phyloP scores from a whole-genome alignment of 78 protist species.

The Cavenderia fasciculata region DNA sequence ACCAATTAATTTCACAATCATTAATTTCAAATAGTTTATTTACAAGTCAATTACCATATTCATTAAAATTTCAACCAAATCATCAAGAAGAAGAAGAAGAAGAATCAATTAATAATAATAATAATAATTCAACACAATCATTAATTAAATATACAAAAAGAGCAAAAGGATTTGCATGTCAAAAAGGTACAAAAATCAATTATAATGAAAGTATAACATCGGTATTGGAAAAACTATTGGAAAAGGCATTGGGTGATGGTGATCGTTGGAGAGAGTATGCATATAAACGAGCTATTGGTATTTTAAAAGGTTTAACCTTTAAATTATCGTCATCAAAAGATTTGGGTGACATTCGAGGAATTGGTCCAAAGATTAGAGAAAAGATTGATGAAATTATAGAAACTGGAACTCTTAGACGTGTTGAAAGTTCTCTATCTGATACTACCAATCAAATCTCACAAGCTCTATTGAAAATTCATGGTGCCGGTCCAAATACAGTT shows the following conservation, averaged over 20 bases:
- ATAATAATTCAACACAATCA: neutral
- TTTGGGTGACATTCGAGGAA: constrained; percentile 22
- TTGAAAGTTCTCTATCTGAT: neutral
- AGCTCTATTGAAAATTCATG: constrained; percentile 17
- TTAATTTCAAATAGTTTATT: no score
- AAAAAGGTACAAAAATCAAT: neutral
- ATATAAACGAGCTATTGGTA: constrained; percentile 1
- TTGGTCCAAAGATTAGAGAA: constrained; percentile 61
- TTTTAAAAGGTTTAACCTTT: neutral
- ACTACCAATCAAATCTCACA: neutral
- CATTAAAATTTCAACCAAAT: neutral
- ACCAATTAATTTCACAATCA: no score
- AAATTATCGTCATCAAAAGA: neutral
- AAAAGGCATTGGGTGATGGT: constrained; percentile 10
- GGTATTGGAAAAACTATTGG: neutral
- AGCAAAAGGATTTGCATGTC: neutral
- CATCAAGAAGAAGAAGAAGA: neutral
- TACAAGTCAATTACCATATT: neutral
- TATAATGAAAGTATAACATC: neutral
- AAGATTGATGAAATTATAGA: constrained; percentile 65
- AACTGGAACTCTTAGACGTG: constrained; percentile 37
- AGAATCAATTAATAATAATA: neutral
- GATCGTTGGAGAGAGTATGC: constrained; percentile 39
- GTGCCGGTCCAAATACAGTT: constrained; percentile 57
- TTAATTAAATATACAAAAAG: neutral